Evolutionary conservation across 768 basidiomycete species (phyloP), one percentile per base, ranked within the genome.

Genomic region (Russula vinacea): DNA sequence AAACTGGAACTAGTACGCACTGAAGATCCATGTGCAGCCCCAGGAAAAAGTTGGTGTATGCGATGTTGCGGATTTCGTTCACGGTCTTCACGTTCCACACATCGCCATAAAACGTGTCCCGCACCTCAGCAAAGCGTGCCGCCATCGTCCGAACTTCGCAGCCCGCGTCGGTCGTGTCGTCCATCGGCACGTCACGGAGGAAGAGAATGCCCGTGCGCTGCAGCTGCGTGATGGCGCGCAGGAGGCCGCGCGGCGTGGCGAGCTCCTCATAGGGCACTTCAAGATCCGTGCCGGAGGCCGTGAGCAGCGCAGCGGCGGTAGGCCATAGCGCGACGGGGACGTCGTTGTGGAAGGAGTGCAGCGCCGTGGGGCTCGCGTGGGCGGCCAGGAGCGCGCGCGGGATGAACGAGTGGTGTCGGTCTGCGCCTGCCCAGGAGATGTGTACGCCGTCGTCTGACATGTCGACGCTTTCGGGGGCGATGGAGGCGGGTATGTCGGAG

Each of bases 1-100:
- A 24, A 8, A 24, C 10, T 24, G 22, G 3, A n/a, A n/a, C 40
- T 13, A 26, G 24, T 13, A 80, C 92, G 67, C 71, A 95, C 93
- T 90, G 76, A 0, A 98, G 78, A 76, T 98, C 96, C 89, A 92
- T 92, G 71, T 98, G 95, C 24, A 95, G 72, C 0, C 89, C 95
- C 10, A 99, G 79, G 68, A 91, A 82, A 29, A 97, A 79, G 73
- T 94, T 87, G 14, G 96, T 99, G 73, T 97, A 98, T 4, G 96
- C 96, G 61, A 99, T 93, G 73, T 99, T 99, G 68, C 80, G 83
- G 70, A 90, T 90, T 60, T 91, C 80, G 47, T 74, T 77, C 45
- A 86, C 70, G 65, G 87, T 91, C 76, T 85, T 84, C 32, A 98
- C 95, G 73, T 97, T 85, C 93, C 94, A 98, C 1, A 88, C 72